Conservation (phyloP, 257 asterid species). For the Solanum acaule region DNA sequence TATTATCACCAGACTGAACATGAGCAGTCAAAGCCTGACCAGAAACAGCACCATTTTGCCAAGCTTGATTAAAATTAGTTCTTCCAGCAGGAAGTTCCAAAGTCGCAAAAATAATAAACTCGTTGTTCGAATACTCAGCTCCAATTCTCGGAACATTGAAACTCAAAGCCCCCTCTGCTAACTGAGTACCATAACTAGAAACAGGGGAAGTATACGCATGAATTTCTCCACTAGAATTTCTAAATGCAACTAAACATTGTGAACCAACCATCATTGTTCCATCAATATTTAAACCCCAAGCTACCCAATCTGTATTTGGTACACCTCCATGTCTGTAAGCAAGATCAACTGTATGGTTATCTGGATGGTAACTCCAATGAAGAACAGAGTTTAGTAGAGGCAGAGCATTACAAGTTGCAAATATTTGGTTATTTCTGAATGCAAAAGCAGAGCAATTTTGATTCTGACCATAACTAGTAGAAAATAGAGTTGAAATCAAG, state of each 20-base stretch:
- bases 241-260: conserved; percentile 51
- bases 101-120: conserved; percentile 54
- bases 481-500: not conserved
- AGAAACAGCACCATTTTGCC: conserved; percentile 56
- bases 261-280: conserved; percentile 37
- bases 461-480: conserved; percentile 12
- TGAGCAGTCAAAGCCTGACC: conserved; percentile 19
- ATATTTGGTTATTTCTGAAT: conserved; percentile 18
- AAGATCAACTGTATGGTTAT: conserved; percentile 40
- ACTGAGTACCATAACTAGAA: not conserved
- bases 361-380: conserved; percentile 52
- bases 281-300: conserved; percentile 48
- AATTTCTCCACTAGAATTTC: conserved; percentile 14
- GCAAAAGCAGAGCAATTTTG: conserved; percentile 16
- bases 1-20: not conserved
- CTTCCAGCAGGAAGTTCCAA: conserved; percentile 37
- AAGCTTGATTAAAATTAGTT: conserved; percentile 50
- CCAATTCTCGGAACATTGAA: conserved; percentile 31
- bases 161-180: conserved; percentile 37
- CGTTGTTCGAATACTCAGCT: conserved; percentile 25
- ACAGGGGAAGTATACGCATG: conserved; percentile 49
- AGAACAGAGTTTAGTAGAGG: conserved; percentile 49
- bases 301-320: conserved; percentile 42
- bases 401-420: conserved; percentile 26
- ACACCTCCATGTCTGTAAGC: conserved; percentile 53